Conservation (phyloP, 768 basidiomycete species). For the Amanita inopinata region DNA sequence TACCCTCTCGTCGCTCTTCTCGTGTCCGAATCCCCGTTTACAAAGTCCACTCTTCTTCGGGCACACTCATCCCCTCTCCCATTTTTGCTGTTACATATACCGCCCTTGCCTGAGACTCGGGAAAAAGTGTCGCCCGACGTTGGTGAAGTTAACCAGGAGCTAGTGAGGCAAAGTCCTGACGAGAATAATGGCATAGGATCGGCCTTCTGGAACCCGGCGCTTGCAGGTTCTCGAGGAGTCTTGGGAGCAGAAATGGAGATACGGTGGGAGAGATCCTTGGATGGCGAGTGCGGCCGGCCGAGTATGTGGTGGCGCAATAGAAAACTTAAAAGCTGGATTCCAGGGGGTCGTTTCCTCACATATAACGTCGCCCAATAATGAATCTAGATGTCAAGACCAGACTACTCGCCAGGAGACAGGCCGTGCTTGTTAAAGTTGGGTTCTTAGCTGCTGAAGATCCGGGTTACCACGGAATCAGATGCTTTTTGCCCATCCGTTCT, state of each 20-base stretch:
- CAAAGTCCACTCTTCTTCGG: slow-evolving; percentile 54
- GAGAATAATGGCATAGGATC: slow-evolving; percentile 28
- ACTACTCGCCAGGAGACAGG: too few relatives aligned
- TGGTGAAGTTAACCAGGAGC: background rate
- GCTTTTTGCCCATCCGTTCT: too few relatives aligned
- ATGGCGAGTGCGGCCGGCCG: slow-evolving; percentile 25
- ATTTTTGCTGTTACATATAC: slow-evolving; percentile 71
- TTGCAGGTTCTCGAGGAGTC: slow-evolving; percentile 43
- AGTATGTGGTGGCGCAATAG: slow-evolving; percentile 33
- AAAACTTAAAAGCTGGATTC: slow-evolving; percentile 27
- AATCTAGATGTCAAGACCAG: too few relatives aligned
- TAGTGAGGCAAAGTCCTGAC: slow-evolving; percentile 2
- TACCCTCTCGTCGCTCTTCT: slow-evolving; percentile 58
- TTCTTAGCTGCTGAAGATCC: too few relatives aligned
- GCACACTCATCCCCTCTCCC: slow-evolving; percentile 72
- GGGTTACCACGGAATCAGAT: too few relatives aligned
- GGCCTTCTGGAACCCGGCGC: slow-evolving; percentile 62
- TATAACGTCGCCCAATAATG: background rate
- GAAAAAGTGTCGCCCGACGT: slow-evolving; percentile 3
- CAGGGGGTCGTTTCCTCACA: background rate
- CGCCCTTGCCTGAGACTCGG: slow-evolving; percentile 23
- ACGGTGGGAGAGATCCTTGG: slow-evolving; percentile 48
- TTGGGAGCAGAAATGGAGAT: slow-evolving; percentile 53
- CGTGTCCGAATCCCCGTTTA: slow-evolving; percentile 76
- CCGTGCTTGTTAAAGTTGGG: too few relatives aligned